Evolutionary conservation across 371 early-diverging fungal genomes (phyloP), one percentile per base, ranked within the genome.

Genomic region (Mucor saturninus): DNA sequence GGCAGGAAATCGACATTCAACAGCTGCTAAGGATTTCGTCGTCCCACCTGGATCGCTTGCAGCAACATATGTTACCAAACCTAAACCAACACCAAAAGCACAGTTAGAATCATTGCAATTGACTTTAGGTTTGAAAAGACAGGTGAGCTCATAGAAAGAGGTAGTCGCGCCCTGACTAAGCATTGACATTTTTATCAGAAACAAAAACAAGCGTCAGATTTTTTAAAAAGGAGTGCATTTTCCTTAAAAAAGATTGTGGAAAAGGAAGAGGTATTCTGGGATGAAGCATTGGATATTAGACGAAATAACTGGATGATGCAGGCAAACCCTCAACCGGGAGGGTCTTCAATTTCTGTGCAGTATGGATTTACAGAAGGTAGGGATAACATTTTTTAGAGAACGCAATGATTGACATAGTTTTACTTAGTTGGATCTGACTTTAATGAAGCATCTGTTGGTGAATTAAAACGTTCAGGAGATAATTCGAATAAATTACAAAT

Each of bases 211-310:
- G 90, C 91, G 0, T 75, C 88, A 2, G 76, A 79, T 8, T 86
- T 83, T 28, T 73, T 91, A 56, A 76, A 80, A 55, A 63, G 74
- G 30, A 83, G 86, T 26, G 86, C 89, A 2, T 54, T 69, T 21
- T 71, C 79, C 10, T 76, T 91, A 43, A 69, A 72, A 31, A 60
- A 58, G 0, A 67, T 89, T 10, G 85, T 83, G 14, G 70, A 79
- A 31, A 74, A 77, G n/a, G 91, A 89, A 57, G 73, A 84, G 21
- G 76, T 77, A 32, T 91, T 91, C 62, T 91, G 91, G 91, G 82
- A 78, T 15, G 83, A 86, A 13, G 89, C 90, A 6, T 76, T 88
- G 54, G 81, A 80, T 58, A 62, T 91, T 38, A 72, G 89, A 43
- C 75, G 83, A 40, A 84, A 88, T 55, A 83, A 85, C 62, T 91